These are phyloP conservation scores for Acacia concinna DNA, from an alignment of 331 rosid species.

Conservation along the genomic window DNA sequence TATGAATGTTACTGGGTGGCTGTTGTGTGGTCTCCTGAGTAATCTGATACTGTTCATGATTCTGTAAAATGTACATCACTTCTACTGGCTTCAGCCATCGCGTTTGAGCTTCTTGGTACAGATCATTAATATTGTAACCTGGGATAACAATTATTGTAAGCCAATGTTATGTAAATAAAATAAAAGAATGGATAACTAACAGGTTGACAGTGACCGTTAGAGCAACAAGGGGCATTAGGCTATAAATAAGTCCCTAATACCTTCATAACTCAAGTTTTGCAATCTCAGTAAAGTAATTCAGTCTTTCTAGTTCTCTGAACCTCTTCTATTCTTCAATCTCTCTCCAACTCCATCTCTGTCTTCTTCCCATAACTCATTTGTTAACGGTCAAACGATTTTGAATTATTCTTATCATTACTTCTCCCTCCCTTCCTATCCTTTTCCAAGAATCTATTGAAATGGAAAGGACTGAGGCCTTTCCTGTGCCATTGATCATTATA, in stretches of 20 bases:
- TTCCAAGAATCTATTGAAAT: neutral
- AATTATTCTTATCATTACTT: slow-evolving; percentile 3
- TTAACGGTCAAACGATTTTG: slow-evolving; percentile 13
- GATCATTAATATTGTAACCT: slow-evolving; percentile 64
- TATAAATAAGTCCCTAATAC: neutral
- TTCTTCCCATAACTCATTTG: neutral
- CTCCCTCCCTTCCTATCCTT: neutral
- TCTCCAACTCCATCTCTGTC: no score
- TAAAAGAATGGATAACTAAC: neutral
- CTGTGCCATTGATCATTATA: neutral
- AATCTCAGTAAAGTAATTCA: neutral
- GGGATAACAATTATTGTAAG: slow-evolving; percentile 32
- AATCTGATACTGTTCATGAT: slow-evolving; percentile 68
- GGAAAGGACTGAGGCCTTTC: neutral
- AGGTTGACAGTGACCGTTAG: neutral
- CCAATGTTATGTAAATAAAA: neutral
- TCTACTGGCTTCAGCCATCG: slow-evolving; percentile 97
- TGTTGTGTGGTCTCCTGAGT: slow-evolving; percentile 53
- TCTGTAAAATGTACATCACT: slow-evolving; percentile 73
- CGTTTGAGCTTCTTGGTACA: slow-evolving; percentile 71
- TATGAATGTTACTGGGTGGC: slow-evolving; percentile 58
- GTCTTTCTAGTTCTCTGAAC: neutral
- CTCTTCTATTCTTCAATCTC: no score
- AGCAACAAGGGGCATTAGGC: neutral
- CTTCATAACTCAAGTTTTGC: neutral